Evolutionary conservation across 129 eudicot species (phyloP).

Genomic region (Scalesia atractyloides): DNA sequence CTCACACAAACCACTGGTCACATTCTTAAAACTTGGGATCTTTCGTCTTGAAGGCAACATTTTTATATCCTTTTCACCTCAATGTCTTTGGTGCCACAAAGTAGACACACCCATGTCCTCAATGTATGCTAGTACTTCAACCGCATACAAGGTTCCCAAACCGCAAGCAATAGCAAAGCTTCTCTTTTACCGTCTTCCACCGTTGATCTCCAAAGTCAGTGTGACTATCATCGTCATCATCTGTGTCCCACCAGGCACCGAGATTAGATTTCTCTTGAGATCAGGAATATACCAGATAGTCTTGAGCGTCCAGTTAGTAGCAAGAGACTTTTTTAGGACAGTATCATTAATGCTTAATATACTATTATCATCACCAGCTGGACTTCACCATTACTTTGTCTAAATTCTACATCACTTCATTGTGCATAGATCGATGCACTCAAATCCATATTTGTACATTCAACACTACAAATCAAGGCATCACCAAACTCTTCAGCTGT

Average conservation of each 20-base stretch:
- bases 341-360: no score
- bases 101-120: neutral
- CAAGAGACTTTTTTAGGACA: neutral
- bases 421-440: no score
- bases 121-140: neutral
- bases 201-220: neutral
- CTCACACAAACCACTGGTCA: neutral
- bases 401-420: no score
- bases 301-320: neutral
- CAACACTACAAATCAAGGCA: no score
- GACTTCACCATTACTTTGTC: no score
- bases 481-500: no score
- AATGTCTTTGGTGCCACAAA: neutral
- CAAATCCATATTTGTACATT: no score
- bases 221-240: neutral
- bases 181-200: neutral
- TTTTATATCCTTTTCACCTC: neutral
- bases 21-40: neutral
- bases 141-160: neutral
- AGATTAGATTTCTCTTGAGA: neutral
- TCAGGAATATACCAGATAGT: neutral
- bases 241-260: neutral
- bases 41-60: neutral
- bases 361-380: no score
- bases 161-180: neutral